Evolutionary conservation across 306 rosid species (phyloP), one percentile per base, ranked within the genome.

Genomic region (Prunus kanzakura): DNA sequence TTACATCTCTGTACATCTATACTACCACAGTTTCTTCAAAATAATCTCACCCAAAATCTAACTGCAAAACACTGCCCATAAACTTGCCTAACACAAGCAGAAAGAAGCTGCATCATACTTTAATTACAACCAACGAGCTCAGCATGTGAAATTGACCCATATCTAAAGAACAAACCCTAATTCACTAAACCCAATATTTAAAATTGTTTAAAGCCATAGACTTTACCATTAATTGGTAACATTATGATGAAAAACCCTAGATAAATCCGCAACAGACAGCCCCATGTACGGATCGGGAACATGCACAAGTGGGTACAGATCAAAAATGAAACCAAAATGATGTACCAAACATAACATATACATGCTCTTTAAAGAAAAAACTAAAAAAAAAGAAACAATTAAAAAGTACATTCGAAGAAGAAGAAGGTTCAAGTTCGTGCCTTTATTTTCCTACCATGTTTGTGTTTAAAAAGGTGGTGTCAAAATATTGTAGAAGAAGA

Each of bases 161-260:
- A 85, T 78, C 79, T 41, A 25, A 68, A 67, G 49, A 75, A 72
- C 22, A 82, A 84, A 75, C 91, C 88, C 80, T 86, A 88, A 88
- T 20, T 82, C 10, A 29, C 27, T 67, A 73, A 75, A 73, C 88
- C 86, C 81, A 82, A 79, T 20, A 58, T 20, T 78, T 56, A 75
- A 83, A 84, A 82, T 67, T 45, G 69, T 20, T 67, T 58, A 87
- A 89, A 88, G 69, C 87, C 69, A 75, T 13, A 58, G 80, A 85
- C 77, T 79, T 16, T 38, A 38, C 22, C 77, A 78, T 71, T 72
- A 67, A 63, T 54, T 75, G 82, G 83, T 71, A 60, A 67, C 75
- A 72, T 56, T 61, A 70, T 15, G 72, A 84, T 78, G 64, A 79
- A 43, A 75, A 89, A 88, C 88, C 93, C 89, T 86, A 87, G 83